Evolutionary conservation across 106 monocot genomes (phyloP), one percentile per base, ranked within the genome.

Genomic region (Dendrobium nobile): DNA sequence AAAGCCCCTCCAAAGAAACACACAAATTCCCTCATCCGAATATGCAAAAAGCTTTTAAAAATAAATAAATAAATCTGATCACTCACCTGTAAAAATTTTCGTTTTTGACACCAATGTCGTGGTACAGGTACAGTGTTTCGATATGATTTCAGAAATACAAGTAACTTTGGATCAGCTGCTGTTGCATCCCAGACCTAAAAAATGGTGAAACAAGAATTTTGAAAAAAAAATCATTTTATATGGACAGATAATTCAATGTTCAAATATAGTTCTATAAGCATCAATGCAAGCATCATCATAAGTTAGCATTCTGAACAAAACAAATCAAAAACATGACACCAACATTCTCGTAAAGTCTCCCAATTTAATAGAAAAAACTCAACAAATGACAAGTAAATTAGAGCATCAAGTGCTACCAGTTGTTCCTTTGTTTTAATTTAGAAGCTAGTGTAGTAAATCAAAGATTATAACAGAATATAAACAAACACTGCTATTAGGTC

Each of bases 151-250:
- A 99, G 82, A 85, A 77, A 93, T 20, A 95, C 99, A 77, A 99
- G 93, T 82, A 99, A 83, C 82, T 92, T 95, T 47, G 99, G 99
- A 91, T 99, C 99, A 7, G 90, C 76, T 73, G 99, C 84, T 27
- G 99, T 99, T 75, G 95, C 99, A 88, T 99, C 99, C 99, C 99
- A 99, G 19, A 99, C 90, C 99, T 99, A 73, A 41, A 47, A 78
- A 84, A n/a, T 1, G 11, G 85, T 79, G 5, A 56, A 56, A 47
- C 26, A 47, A 44, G 13, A 76, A 77, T 37, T 43, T 43, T 43
- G 13, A 22, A 74, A 74, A 74, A 51, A 51, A 15, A 13, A 51
- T 51, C 51, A 51, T 51, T 13, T 51, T 51, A 2, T 13, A 51
- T 51, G 19, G 74, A 70, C 70, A 22, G 37, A 70, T 37, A 70